phyloP scores from a whole-genome alignment of 495 filamentous ascomycete species.

The Penicillium coffeae region DNA sequence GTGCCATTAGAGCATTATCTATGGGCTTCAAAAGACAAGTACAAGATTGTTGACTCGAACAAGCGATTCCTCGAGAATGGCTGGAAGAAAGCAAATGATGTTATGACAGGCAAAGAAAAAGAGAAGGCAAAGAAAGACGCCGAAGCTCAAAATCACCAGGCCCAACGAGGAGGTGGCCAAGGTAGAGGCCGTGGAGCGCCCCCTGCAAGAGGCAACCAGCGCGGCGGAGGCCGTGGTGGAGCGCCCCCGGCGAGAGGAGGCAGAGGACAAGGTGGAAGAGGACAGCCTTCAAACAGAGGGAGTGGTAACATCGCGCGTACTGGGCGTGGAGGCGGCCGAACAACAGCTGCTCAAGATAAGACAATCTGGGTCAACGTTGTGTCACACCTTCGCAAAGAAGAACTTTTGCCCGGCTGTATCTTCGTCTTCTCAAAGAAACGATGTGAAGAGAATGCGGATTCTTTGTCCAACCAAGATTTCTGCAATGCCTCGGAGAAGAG shows the following conservation, averaged over 20 bases:
- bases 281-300: slow-evolving; percentile 54
- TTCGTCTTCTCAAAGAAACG: slow-evolving; percentile 98
- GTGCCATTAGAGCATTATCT: slow-evolving; percentile 94
- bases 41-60: slow-evolving; percentile 89
- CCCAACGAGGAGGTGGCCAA: slow-evolving; percentile 51
- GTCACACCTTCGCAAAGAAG: slow-evolving; percentile 81
- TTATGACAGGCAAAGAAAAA: slow-evolving; percentile 79
- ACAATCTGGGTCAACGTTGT: slow-evolving; percentile 97
- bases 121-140: slow-evolving; percentile 53
- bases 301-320: slow-evolving; percentile 84
- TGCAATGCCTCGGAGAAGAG: slow-evolving; percentile 92
- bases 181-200: slow-evolving; percentile 38
- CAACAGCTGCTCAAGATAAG: slow-evolving; percentile 85
- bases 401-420: slow-evolving; percentile 84
- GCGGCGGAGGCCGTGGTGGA: slow-evolving; percentile 3
- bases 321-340: slow-evolving; percentile 77
- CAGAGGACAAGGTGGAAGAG: slow-evolving; percentile 47
- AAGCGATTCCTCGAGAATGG: slow-evolving; percentile 86
- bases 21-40: slow-evolving; percentile 87
- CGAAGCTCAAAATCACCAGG: slow-evolving; percentile 42
- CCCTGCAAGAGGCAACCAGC: slow-evolving; percentile 31
- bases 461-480: slow-evolving; percentile 90
- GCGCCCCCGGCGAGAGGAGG: slow-evolving; percentile 32
- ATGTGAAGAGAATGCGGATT: slow-evolving; percentile 95
- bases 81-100: slow-evolving; percentile 90